Evolutionary conservation across 164 flowering plant species (phyloP).

Genomic region (Umbilicus rupestris): DNA sequence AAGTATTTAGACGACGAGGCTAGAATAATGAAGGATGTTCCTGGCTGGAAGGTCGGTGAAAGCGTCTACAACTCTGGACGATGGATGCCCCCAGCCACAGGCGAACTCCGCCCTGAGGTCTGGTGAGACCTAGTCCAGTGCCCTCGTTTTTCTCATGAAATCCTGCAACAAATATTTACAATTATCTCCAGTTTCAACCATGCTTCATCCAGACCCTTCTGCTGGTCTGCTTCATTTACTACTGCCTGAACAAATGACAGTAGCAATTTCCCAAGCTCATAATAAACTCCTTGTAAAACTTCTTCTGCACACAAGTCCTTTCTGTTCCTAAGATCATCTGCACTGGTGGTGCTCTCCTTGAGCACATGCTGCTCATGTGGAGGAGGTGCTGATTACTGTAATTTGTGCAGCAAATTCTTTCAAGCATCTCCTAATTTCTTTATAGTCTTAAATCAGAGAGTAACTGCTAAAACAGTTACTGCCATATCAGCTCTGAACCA

Average conservation of each 20-base stretch:
- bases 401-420: no score
- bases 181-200: neutral
- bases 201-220: neutral
- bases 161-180: neutral
- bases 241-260: neutral
- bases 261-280: neutral
- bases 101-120: conserved; percentile 89
- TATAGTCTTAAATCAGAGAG: no score
- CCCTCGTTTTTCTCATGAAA: neutral
- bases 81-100: conserved; percentile 98
- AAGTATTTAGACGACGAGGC: conserved; percentile 87
- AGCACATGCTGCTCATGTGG: no score
- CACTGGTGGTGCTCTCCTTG: no score
- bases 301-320: neutral
- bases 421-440: no score
- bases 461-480: no score
- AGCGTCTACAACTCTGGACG: conserved; percentile 81
- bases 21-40: conserved; percentile 91
- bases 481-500: no score
- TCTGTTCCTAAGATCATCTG: no score
- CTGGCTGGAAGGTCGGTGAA: conserved; percentile 99
- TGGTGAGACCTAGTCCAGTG: conserved; percentile 40
- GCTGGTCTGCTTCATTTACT: neutral
- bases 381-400: no score
- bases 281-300: neutral